phyloP scores from a whole-genome alignment of 2,329 filamentous ascomycete genomes.

The Aspergillus persii region DNA sequence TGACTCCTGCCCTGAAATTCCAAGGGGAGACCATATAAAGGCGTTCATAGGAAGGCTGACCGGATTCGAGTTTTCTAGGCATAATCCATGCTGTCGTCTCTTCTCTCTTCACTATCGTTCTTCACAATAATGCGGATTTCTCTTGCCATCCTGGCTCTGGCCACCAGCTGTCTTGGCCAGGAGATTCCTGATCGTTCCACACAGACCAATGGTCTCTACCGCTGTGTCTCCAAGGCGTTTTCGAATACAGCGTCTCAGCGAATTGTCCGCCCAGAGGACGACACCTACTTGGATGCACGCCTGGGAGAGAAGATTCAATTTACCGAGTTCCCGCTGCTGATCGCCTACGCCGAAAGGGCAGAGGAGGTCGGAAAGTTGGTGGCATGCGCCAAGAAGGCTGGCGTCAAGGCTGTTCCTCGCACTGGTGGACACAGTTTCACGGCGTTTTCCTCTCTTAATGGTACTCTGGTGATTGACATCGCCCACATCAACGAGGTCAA shows the following conservation, averaged over 20 bases:
- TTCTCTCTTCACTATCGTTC: neutral
- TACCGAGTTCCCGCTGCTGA: neutral
- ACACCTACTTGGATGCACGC: neutral
- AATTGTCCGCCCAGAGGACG: neutral
- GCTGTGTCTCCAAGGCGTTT: neutral
- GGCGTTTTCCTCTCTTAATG: neutral
- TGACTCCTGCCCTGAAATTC: neutral
- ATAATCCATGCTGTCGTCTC: neutral
- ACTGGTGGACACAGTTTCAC: neutral
- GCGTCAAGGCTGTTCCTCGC: neutral
- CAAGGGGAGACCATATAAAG: neutral
- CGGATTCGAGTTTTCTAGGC: neutral
- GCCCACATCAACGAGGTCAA: constrained; percentile 1
- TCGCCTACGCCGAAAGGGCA: neutral
- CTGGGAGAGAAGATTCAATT: neutral
- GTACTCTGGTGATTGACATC: neutral
- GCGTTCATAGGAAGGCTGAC: neutral
- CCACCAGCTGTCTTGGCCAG: neutral
- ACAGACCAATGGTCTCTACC: neutral
- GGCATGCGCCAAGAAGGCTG: neutral
- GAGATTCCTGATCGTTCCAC: neutral
- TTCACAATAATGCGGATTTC: neutral
- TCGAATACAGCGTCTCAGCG: neutral
- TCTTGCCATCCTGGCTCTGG: neutral
- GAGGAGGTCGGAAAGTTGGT: neutral